Percentiles rank a stretch among this genome's conserved stretches.
phyloP scores from a whole-genome alignment of 192 early-diverging fungal genomes.

The Spizellomyces punctatus region DNA sequence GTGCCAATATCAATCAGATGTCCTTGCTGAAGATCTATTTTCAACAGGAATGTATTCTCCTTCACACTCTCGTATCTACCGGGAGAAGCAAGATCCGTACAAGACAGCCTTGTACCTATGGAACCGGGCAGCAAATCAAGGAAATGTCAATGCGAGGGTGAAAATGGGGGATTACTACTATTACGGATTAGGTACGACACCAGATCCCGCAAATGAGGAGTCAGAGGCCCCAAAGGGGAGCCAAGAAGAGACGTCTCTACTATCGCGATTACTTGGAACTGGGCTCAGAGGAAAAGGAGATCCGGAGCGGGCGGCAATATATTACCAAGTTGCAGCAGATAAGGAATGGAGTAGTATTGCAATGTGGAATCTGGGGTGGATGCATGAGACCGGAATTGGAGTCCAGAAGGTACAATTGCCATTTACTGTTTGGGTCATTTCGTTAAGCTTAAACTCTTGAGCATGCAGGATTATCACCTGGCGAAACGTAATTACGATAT shows the following conservation, averaged over 20 bases:
- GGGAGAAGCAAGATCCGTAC: conserved; percentile 34
- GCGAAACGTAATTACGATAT: conserved; percentile 93
- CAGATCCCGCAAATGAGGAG: conserved; percentile 2
- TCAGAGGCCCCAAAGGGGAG: background rate
- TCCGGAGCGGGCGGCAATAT: conserved; percentile 73
- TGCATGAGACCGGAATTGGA: conserved; percentile 93
- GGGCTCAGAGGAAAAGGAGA: conserved; percentile 32
- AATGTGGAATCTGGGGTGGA: conserved; percentile 96
- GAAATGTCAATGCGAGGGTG: conserved; percentile 84
- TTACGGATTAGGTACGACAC: conserved; percentile 68
- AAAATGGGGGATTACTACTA: conserved; percentile 95
- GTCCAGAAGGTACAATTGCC: conserved; percentile 60
- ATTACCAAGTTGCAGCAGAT: conserved; percentile 85
- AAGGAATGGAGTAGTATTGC: conserved; percentile 74
- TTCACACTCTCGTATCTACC: conserved; percentile 10
- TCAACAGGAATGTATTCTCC: background rate
- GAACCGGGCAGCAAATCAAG: conserved; percentile 93
- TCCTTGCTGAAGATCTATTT: background rate
- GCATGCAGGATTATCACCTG: conserved; percentile 77
- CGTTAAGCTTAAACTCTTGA: background rate
- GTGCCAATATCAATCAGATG: too few species aligned
- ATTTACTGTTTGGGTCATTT: too few species aligned
- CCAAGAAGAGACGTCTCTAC: background rate
- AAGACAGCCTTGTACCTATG: conserved; percentile 83
- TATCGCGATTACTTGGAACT: background rate